Percentiles rank a stretch among this genome's conserved stretches.
These are phyloP conservation scores for Pythium scleroteichum DNA, from an alignment of 352 stramenopile species.

Conservation along the genomic window DNA sequence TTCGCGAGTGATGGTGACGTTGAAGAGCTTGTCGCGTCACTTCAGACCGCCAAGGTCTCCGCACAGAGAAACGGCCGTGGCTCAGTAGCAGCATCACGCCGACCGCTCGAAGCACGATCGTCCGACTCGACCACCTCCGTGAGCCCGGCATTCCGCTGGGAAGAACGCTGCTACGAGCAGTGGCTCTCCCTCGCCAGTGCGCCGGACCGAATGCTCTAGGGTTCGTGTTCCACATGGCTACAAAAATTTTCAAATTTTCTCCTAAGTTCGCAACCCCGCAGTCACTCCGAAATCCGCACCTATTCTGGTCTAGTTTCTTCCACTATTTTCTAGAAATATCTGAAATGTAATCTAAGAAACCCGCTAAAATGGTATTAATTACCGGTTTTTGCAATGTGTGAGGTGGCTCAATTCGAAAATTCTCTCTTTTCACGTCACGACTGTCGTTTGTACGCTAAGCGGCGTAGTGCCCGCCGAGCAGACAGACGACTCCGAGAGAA, in stretches of 20 bases:
- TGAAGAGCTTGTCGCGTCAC: constrained; percentile 8
- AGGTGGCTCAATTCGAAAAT: not conserved
- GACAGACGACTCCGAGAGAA: constrained; percentile 6
- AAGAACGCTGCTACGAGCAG: constrained; percentile 30
- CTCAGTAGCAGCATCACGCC: no score
- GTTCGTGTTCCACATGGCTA: constrained; percentile 10
- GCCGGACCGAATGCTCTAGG: no score
- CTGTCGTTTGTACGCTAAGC: not conserved
- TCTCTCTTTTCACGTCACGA: not conserved
- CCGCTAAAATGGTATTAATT: not conserved
- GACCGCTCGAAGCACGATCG: no score
- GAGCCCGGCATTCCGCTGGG: not conserved
- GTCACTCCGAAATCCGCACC: constrained; percentile 9
- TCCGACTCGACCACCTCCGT: no score
- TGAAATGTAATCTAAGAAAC: not conserved
- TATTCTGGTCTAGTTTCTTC: constrained; percentile 2
- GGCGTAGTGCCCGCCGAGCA: not conserved
- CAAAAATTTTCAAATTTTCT: not conserved
- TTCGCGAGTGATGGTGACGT: constrained; percentile 7
- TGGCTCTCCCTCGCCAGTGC: constrained; percentile 23
- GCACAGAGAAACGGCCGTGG: not conserved
- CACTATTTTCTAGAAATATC: constrained; percentile 1
- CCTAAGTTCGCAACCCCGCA: constrained; percentile 1
- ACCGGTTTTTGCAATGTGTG: constrained; percentile 1
- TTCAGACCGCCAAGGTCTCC: not conserved